A percentile compares a stretch with the other conserved stretches of the same genome.
Evolutionary conservation across 805 yeast species (phyloP).

Genomic region (Kodamaea jinghongensis): DNA sequence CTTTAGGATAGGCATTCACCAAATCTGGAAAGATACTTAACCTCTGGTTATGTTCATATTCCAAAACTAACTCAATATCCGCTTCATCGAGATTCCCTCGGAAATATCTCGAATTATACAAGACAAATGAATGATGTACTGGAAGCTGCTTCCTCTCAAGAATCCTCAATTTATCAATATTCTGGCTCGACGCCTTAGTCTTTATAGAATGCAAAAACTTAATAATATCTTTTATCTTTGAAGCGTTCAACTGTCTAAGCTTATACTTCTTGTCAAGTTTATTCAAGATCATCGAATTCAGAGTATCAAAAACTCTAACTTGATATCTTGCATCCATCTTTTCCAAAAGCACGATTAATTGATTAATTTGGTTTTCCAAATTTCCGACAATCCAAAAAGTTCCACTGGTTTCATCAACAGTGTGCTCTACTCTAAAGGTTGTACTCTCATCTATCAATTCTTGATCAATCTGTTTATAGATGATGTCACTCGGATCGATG

Average conservation of each 20-base stretch:
- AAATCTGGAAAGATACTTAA: constrained; percentile 31
- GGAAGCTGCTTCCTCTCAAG: constrained; percentile 32
- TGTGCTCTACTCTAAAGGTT: constrained; percentile 17
- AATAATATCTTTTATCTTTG: constrained; percentile 11
- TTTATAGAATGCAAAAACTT: constrained; percentile 1
- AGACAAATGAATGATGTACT: constrained; percentile 35
- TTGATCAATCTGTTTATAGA: constrained; percentile 28
- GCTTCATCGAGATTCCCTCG: constrained; percentile 21
- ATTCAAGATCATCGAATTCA: constrained; percentile 18
- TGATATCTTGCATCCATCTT: not conserved
- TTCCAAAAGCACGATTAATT: constrained; percentile 39
- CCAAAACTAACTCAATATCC: constrained; percentile 39
- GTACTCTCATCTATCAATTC: constrained; percentile 26
- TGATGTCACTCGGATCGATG: constrained; percentile 28
- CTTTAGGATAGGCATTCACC: constrained; percentile 25
- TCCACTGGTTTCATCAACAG: constrained; percentile 39
- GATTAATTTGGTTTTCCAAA: constrained; percentile 41
- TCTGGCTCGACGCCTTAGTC: constrained; percentile 3
- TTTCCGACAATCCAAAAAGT: constrained; percentile 60
- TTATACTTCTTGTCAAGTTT: constrained; percentile 1
- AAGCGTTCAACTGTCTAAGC: constrained; percentile 1
- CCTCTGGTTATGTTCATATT: constrained; percentile 49
- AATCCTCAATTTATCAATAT: constrained; percentile 13
- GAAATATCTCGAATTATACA: constrained; percentile 56
- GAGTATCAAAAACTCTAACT: not conserved